Evolutionary conservation across 345 rosid species (phyloP), one percentile per base, ranked within the genome.

Genomic region (Linum tenue): DNA sequence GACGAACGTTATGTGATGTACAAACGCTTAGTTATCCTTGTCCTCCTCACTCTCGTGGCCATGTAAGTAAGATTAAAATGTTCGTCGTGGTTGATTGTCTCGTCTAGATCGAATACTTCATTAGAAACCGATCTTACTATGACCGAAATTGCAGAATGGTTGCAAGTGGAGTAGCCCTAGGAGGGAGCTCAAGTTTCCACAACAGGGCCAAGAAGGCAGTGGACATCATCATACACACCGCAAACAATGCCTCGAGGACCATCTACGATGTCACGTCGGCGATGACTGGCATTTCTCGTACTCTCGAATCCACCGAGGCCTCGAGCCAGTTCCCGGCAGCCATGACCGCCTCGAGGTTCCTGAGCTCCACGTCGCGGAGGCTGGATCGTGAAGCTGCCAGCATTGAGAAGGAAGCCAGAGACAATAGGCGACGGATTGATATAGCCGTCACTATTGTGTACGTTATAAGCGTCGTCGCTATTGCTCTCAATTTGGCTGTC

Each of bases 151-250:
- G 73, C 83, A 87, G 95, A 70, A 72, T 56, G 3, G 53, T 48
- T 71, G 86, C 88, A 43, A 57, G 82, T 0, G 90, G 86, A 31
- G 61, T 87, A 44, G 86, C 77, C 69, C 80, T 87, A 14, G 95
- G 88, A 17, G 88, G 84, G 17, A 85, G 67, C 63, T 78, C 61
- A 16, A 80, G 63, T 60, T 87, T 85, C 73, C 81, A 78, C 63
- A 81, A 83, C 0, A 64, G 69, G 61, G 87, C 86, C 0, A 76
- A 67, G 57, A 73, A 74, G 0, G 76, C 82, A 14, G 83, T 80
- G 66, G 48, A 73, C 64, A 87, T 85, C 37, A 66, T 87, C 65
- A 85, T 87, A 1, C 64, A 75, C 22, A 85, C 88, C 1, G 90
- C 95, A 37, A 66, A 85, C 65, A 75, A 74, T 6, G 90, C 88